Conservation (phyloP, 345 rosid species). For the Melaleuca alternifolia region DNA sequence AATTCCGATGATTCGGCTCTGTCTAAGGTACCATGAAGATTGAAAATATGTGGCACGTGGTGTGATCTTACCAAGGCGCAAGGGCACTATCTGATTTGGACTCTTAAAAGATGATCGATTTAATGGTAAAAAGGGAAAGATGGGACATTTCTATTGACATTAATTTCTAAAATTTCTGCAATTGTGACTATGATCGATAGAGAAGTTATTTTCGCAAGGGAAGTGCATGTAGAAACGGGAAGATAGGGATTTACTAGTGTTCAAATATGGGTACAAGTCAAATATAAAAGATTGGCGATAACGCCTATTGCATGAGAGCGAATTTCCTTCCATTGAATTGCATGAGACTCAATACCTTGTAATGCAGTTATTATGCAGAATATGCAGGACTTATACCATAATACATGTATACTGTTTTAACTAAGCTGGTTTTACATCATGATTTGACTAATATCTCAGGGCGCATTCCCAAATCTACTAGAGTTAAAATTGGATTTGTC, state of each 20-base stretch:
- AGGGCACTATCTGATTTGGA: neutral
- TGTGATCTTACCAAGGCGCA: neutral
- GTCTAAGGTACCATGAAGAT: neutral
- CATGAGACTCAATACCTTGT: no score
- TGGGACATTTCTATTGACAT: no score
- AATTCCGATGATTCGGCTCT: neutral
- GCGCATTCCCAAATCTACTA: neutral
- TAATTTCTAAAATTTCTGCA: no score
- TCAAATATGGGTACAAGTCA: neutral
- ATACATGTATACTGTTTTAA: neutral
- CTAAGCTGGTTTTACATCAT: neutral
- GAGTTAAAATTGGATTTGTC: neutral
- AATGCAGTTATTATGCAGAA: no score
- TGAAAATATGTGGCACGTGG: accelerated
- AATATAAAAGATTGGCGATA: no score
- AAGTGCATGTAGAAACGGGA: no score
- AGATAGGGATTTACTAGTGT: neutral
- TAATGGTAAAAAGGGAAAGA: no score
- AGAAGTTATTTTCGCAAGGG: no score
- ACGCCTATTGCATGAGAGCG: neutral
- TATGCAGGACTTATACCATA: neutral
- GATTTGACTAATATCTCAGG: neutral
- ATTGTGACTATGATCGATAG: no score
- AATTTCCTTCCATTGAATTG: no score
- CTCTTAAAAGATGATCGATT: no score